phyloP scores from a whole-genome alignment of 164 flowering plant species.

The Berberis thunbergii region DNA sequence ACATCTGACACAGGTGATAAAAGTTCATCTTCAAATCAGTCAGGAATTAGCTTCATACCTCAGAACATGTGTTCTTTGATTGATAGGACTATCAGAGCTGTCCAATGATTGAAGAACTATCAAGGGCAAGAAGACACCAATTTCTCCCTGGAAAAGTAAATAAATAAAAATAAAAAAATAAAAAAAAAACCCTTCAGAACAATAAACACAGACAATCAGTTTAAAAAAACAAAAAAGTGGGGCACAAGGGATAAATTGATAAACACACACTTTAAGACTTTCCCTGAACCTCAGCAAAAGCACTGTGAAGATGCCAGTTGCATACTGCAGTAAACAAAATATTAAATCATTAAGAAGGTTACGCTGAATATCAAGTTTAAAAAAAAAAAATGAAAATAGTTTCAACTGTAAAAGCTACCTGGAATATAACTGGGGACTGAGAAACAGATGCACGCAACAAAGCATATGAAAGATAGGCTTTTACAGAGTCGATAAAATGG shows the following conservation, averaged over 20 bases:
- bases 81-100: constrained; percentile 57
- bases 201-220: neutral
- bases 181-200: neutral
- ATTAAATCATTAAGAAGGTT: constrained; percentile 3
- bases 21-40: neutral
- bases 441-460: constrained; percentile 91
- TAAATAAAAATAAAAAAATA: constrained; percentile 6
- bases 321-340: constrained; percentile 48
- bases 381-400: neutral
- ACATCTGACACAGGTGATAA: neutral
- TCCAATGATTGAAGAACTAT: constrained; percentile 80
- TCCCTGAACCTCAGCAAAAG: constrained; percentile 89
- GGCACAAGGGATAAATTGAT: neutral
- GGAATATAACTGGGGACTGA: constrained; percentile 72
- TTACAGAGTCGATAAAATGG: constrained; percentile 90
- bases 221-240: neutral
- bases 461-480: constrained; percentile 95
- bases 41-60: constrained; percentile 34
- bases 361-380: neutral
- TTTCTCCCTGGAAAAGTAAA: constrained; percentile 64
- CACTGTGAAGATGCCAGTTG: constrained; percentile 87
- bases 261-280: constrained; percentile 65
- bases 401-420: constrained; percentile 34
- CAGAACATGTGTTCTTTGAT: constrained; percentile 70
- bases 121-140: constrained; percentile 88